These are phyloP conservation scores for Corymbia citriodora DNA, from an alignment of 441 rosid species.

Conservation along the genomic window DNA sequence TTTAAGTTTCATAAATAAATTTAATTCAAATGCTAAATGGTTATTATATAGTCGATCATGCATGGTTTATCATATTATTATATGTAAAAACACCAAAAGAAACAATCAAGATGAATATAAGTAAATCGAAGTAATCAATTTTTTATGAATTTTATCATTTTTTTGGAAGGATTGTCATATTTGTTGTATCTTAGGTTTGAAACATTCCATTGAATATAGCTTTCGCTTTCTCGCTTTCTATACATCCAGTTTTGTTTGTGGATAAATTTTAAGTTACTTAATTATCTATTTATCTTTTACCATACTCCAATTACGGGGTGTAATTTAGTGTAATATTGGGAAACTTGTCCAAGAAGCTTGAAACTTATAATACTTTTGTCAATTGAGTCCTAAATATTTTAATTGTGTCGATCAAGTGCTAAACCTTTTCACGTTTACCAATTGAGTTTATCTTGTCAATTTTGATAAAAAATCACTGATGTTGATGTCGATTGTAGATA, in stretches of 20 bases:
- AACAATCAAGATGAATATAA: background rate
- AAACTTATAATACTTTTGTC: too few relatives aligned
- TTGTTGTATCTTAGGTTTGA: background rate
- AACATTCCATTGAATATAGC: background rate
- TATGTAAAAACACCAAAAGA: background rate
- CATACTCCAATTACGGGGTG: background rate
- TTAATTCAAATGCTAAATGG: background rate
- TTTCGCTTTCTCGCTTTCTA: background rate
- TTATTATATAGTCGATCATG: background rate
- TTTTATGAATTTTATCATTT: background rate
- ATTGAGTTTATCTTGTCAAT: too few relatives aligned
- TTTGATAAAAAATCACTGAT: too few relatives aligned
- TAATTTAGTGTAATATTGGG: background rate
- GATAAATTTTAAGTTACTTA: background rate
- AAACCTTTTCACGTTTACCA: too few relatives aligned
- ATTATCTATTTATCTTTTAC: background rate
- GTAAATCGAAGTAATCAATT: background rate
- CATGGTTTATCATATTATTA: background rate
- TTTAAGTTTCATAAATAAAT: background rate
- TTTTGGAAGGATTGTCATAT: background rate
- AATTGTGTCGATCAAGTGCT: too few relatives aligned
- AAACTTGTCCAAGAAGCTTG: too few relatives aligned
- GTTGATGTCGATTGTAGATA: too few relatives aligned
- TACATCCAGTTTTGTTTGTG: background rate
- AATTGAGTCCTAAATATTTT: too few relatives aligned